Evolutionary conservation across 768 basidiomycete species (phyloP), one percentile per base, ranked within the genome.

Genomic region (Serendipita sp.): DNA sequence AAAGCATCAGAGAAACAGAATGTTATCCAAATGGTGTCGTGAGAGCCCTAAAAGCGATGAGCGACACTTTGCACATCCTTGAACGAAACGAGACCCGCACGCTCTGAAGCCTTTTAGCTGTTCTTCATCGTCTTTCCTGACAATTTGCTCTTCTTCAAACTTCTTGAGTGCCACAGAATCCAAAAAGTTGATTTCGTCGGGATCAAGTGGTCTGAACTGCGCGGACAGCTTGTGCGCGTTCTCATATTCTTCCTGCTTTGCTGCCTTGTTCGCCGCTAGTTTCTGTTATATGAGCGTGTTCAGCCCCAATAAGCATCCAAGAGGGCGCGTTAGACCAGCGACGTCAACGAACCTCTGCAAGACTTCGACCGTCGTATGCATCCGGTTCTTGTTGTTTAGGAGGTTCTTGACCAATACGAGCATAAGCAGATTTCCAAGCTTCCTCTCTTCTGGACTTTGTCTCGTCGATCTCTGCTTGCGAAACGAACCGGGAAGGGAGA

Each of bases 231-330:
- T 90, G 64, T 82, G 88, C 71, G 87, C 87, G 71, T 90, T 87
- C 70, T 92, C 90, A 87, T 88, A 92, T 81, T 92, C 88, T 72
- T 92, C 90, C 74, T 92, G 88, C 72, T 91, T 90, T 66, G 88
- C 88, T 69, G 84, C 82, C 88, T 90, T 68, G 17, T 92, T 92
- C 45, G 88, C 87, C 67, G 90, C 90, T 63, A 92, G 78, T 89
- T 90, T 90, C 89, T 92, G 74, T 62, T 61, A 13, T 66, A 42
- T 43, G 67, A 67, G 62, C 34, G 13, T 64, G 63, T 51, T 44
- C 44, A 58, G 61, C 60, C 43, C 42, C n/a, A 42, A 44, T 38
- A 4, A 38, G 44, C 24, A 63, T 26, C 51, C n/a, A 60, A 17
- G 56, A 60, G 61, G 22, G 26, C 24, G 16, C 3, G 24, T 56